Percentiles rank a stretch among this genome's conserved stretches.
Evolutionary conservation across 2,329 filamentous ascomycete genomes (phyloP).

Genomic region (Epichloe sp.): DNA sequence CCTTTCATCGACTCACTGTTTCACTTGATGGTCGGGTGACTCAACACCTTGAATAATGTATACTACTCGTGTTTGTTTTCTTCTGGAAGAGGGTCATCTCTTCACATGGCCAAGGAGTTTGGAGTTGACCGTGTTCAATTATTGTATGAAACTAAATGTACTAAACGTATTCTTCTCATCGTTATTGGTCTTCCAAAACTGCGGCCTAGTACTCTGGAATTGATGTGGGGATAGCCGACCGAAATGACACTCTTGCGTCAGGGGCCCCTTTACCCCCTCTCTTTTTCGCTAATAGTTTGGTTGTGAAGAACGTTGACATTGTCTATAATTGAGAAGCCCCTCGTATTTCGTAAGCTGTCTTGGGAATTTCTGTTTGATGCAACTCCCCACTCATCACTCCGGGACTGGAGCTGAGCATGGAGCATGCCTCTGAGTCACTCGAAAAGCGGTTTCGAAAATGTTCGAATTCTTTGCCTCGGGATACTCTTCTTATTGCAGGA

Average conservation of each 20-base stretch:
- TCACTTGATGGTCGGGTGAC: too few species aligned
- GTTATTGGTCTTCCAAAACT: conserved; percentile 6
- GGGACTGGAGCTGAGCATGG: background rate
- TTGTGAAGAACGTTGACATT: background rate
- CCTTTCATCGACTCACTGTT: too few species aligned
- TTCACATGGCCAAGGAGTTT: background rate
- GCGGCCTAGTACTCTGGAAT: background rate
- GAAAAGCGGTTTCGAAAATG: conserved; percentile 6
- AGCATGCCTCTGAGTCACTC: conserved; percentile 5
- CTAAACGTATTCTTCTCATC: conserved; percentile 6
- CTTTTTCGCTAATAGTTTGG: background rate
- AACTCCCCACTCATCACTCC: background rate
- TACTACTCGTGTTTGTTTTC: background rate
- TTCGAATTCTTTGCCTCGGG: conserved; percentile 3
- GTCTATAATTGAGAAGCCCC: background rate
- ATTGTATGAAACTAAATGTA: conserved; percentile 6
- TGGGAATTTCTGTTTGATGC: background rate
- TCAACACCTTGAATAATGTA: too few species aligned
- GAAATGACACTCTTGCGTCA: background rate
- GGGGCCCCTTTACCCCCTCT: background rate
- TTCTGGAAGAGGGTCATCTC: background rate
- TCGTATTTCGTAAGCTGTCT: background rate
- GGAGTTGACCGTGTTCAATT: conserved; percentile 3
- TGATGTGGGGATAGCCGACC: conserved; percentile 1
- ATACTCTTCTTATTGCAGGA: conserved; percentile 3